Percentiles rank a stretch among this genome's conserved stretches.
phyloP scores from a whole-genome alignment of 306 rosid genomes.

The Neltuma alba region DNA sequence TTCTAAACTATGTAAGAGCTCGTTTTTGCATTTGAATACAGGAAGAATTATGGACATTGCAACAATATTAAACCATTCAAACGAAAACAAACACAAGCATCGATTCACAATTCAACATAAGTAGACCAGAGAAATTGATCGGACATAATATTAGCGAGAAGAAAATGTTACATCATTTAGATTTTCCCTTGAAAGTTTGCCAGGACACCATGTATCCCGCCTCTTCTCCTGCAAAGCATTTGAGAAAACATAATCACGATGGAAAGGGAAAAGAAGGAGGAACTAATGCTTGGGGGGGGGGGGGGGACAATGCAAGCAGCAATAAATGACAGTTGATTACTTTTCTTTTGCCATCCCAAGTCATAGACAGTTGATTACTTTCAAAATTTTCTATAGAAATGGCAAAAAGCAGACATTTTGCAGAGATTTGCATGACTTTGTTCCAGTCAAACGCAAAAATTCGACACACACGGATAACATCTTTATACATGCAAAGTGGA shows the following conservation, averaged over 20 bases:
- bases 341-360: not conserved
- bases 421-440: constrained; percentile 6
- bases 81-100: constrained; percentile 15
- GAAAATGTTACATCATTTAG: constrained; percentile 57
- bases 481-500: not conserved
- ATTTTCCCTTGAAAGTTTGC: constrained; percentile 60
- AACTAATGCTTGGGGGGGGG: constrained; percentile 3
- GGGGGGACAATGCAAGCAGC: constrained; percentile 22
- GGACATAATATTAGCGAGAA: constrained; percentile 19
- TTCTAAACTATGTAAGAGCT: constrained; percentile 3
- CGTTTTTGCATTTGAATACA: constrained; percentile 3
- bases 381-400: constrained; percentile 1
- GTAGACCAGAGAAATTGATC: constrained; percentile 20
- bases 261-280: constrained; percentile 5
- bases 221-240: constrained; percentile 77
- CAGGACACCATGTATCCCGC: constrained; percentile 94
- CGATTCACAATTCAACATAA: constrained; percentile 27
- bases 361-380: constrained; percentile 3
- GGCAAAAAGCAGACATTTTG: constrained; percentile 1
- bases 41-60: constrained; percentile 18
- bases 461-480: not conserved
- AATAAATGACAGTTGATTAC: too few species aligned
- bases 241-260: constrained; percentile 41
- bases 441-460: constrained; percentile 8
- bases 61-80: constrained; percentile 6